Base-by-base conservation (phyloP, 2,329 filamentous ascomycete species). In the Diaporthe sp. region DNA sequence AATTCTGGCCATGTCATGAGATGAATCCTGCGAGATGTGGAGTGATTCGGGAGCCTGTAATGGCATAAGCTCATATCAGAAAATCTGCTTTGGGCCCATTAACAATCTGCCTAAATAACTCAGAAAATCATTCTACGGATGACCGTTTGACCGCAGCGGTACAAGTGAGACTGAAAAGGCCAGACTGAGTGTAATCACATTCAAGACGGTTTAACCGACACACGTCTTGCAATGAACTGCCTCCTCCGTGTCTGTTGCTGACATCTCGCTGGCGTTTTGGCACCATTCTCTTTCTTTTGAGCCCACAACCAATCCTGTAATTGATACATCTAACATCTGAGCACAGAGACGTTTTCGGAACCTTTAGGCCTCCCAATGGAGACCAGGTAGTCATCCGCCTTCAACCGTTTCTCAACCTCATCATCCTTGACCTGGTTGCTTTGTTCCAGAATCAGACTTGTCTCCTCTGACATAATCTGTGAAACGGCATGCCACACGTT, bases 291-390 rank as follows among this genome's bases (percentile, higher is more conserved):
- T 49, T 22, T 22, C 5, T 49, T 49, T 22, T 22, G 17, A 22
- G 19, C 7, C n/a, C 0, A 25, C 49, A 17, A 0, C 49, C 1
- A n/a, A 4, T 51, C 44, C 17, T 49, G 44, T 1, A 9, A 1
- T 19, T 17, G 8, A 0, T 6, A 13, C 10, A 22, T 51, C 10
- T 25, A 55, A 31, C 25, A 15, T 55, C 25, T 28, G 25, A 55
- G 51, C 51, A 55, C 51, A 55, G 51, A 17, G n/a, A 55, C 51
- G 0, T 31, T 55, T 15, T 60, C 34, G 17, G 58, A 61, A 1
- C n/a, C 37, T 13, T 10, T 28, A 0, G 58, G 3, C 3, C 3
- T 61, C 2, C 58, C 58, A 42, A 44, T 28, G 1, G 44, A 61
- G 5, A 61, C 58, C 13, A 61, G 1, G 12, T 42, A 44, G n/a